phyloP scores from a whole-genome alignment of 164 flowering plant genomes.

The Taxillus chinensis region DNA sequence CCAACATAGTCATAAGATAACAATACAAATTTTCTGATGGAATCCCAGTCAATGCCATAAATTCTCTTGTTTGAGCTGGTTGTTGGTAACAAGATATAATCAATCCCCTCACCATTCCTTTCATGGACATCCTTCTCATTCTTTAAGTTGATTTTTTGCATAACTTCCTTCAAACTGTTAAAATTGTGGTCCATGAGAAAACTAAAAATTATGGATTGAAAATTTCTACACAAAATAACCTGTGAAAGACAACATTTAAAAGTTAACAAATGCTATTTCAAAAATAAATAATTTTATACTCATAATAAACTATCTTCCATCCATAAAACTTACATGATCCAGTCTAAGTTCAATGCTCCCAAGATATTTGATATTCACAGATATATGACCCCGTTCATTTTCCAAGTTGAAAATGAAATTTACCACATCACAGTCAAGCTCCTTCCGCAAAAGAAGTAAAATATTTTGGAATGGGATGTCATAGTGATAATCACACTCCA shows the following conservation, averaged over 20 bases:
- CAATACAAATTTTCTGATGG: conserved; percentile 23
- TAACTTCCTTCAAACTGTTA: conserved; percentile 17
- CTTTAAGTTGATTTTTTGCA: no score
- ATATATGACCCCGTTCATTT: conserved; percentile 30
- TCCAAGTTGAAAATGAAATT: conserved; percentile 29
- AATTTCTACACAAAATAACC: conserved; percentile 52
- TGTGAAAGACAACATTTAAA: conserved; percentile 14
- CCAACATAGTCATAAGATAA: conserved; percentile 12
- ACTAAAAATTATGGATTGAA: conserved; percentile 44
- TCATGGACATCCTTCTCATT: background rate
- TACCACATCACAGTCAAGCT: conserved; percentile 31
- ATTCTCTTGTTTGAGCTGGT: conserved; percentile 5
- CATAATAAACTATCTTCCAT: no score
- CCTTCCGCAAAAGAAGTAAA: conserved; percentile 34
- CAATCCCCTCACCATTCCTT: conserved; percentile 15
- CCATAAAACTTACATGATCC: conserved; percentile 29
- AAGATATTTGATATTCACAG: conserved; percentile 28
- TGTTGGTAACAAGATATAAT: conserved; percentile 62
- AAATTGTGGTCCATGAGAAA: conserved; percentile 35
- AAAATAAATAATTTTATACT: background rate
- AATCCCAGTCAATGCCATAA: conserved; percentile 39
- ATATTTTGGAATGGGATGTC: conserved; percentile 34
- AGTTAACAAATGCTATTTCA: background rate
- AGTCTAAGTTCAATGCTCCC: conserved; percentile 32
- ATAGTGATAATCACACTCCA: conserved; percentile 27